phyloP scores from a whole-genome alignment of 164 flowering plant genomes.

The Sedum album region DNA sequence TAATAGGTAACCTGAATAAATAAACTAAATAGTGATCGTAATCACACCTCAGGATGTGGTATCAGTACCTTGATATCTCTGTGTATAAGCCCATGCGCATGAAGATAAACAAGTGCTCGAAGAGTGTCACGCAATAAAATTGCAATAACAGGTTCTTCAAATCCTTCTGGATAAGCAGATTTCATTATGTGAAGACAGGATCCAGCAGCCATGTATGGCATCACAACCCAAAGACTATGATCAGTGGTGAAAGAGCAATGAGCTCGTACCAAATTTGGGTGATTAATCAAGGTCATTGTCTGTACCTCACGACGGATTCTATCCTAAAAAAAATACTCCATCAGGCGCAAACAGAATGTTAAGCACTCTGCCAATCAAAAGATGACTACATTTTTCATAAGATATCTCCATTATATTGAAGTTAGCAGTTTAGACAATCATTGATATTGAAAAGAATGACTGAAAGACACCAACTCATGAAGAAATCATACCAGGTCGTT shows the following conservation, averaged over 20 bases:
- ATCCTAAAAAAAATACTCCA: constrained; percentile 30
- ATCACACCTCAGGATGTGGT: not conserved
- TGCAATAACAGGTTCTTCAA: constrained; percentile 91
- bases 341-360: not conserved
- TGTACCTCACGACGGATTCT: constrained; percentile 81
- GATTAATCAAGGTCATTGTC: constrained; percentile 71
- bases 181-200: constrained; percentile 96
- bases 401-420: not conserved
- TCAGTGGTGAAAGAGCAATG: constrained; percentile 66
- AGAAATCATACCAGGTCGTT: constrained; percentile 67
- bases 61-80: constrained; percentile 87
- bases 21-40: not conserved
- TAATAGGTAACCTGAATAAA: not conserved
- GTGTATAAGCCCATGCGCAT: constrained; percentile 87
- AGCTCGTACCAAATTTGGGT: constrained; percentile 70
- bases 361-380: not conserved
- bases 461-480: constrained; percentile 2
- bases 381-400: not conserved
- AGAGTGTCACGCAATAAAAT: constrained; percentile 68
- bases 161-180: constrained; percentile 70
- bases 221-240: constrained; percentile 58
- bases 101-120: constrained; percentile 89
- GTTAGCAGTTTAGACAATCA: not conserved
- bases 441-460: not conserved
- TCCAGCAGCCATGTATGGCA: constrained; percentile 96